These are phyloP conservation scores for Populus tremula DNA, from an alignment of 345 rosid species.

Conservation along the genomic window DNA sequence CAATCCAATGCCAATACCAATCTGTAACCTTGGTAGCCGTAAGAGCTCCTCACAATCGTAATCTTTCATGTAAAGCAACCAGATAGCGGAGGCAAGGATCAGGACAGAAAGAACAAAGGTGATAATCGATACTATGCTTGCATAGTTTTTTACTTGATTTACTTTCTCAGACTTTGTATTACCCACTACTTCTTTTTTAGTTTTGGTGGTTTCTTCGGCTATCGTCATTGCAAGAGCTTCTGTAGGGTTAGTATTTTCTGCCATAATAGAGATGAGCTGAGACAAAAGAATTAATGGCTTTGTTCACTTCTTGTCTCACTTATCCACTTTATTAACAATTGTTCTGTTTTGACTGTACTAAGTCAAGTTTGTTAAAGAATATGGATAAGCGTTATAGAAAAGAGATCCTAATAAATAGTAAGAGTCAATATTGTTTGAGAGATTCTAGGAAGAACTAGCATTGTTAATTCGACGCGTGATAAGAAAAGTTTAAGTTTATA, in stretches of 20 bases:
- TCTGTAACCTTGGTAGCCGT: conserved; percentile 53
- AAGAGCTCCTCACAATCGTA: conserved; percentile 67
- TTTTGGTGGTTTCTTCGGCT: not conserved
- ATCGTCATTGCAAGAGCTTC: not conserved
- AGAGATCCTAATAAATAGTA: not conserved
- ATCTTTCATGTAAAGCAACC: conserved; percentile 68
- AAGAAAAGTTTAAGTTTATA: no score
- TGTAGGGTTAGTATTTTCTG: not conserved
- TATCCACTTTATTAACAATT: no score
- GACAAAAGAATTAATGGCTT: not conserved
- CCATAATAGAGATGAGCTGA: not conserved
- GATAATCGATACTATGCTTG: conserved; percentile 38
- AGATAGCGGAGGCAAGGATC: conserved; percentile 51
- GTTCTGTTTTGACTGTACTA: not conserved
- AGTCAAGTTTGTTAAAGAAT: conserved; percentile 2
- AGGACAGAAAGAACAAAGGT: conserved; percentile 61
- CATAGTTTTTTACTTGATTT: conserved; percentile 23
- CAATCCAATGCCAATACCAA: conserved; percentile 41
- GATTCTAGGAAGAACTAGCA: conserved; percentile 1
- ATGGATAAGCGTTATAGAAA: not conserved
- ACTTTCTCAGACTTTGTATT: conserved; percentile 2
- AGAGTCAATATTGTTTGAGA: conserved; percentile 5
- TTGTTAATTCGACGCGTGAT: not conserved
- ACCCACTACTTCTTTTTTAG: not conserved
- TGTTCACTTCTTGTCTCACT: not conserved